These are phyloP conservation scores for Macrophomina pseudophaseolina DNA, from an alignment of 2,329 filamentous ascomycete genomes.

Conservation along the genomic window DNA sequence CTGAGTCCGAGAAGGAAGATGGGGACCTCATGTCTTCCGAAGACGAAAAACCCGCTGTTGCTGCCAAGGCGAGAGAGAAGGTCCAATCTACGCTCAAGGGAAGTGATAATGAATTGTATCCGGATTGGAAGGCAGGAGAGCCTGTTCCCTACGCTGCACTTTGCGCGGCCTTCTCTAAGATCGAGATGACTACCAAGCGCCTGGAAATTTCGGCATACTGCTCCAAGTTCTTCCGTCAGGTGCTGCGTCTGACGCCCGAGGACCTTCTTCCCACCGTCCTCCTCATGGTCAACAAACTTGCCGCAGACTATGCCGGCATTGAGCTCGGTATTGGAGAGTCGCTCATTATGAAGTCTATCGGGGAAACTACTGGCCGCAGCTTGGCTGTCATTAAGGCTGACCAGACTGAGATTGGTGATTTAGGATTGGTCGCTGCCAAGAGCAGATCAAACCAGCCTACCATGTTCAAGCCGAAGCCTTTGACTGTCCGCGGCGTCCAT, in stretches of 20 bases:
- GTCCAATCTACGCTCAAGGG: constrained; percentile 76
- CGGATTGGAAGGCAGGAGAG: constrained; percentile 88
- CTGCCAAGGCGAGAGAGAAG: constrained; percentile 78
- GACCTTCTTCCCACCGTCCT: constrained; percentile 88
- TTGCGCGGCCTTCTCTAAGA: constrained; percentile 90
- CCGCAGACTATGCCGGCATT: constrained; percentile 93
- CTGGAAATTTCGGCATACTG: constrained; percentile 88
- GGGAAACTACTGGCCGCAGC: constrained; percentile 88
- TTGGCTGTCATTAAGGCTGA: constrained; percentile 90
- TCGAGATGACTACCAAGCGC: constrained; percentile 93
- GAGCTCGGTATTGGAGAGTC: constrained; percentile 99
- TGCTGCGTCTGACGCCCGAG: constrained; percentile 85
- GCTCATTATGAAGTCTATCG: constrained; percentile 97
- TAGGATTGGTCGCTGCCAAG: constrained; percentile 93
- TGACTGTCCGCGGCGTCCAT: constrained; percentile 86
- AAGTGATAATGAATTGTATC: constrained; percentile 79
- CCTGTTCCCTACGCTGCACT: constrained; percentile 94
- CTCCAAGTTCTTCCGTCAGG: constrained; percentile 87
- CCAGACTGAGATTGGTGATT: constrained; percentile 94
- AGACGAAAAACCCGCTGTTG: constrained; percentile 71
- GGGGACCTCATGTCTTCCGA: constrained; percentile 59
- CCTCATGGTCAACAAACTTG: constrained; percentile 97
- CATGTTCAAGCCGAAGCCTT: constrained; percentile 95
- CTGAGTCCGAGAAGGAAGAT: constrained; percentile 38
- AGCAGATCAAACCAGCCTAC: constrained; percentile 93